Evolutionary conservation across 169 alveolate species (phyloP).

Genomic region (Eimeria falciformis): DNA sequence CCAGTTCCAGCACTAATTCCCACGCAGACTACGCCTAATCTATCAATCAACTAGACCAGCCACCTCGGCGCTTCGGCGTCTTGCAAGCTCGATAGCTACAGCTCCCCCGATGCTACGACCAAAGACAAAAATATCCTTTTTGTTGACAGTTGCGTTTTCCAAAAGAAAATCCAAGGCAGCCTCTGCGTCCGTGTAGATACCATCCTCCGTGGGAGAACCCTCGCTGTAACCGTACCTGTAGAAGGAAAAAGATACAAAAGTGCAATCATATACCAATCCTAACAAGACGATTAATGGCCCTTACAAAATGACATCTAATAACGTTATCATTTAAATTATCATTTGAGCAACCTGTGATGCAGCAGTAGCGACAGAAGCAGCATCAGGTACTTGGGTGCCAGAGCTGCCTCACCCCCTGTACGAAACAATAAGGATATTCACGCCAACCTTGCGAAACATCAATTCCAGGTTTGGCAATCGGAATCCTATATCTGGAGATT

Average conservation of each 20-base stretch:
- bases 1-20: too few relatives aligned
- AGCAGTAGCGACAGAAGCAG: too few relatives aligned
- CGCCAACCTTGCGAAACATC: slow-evolving; percentile 58
- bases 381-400: too few relatives aligned
- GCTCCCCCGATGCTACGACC: slow-evolving; percentile 89
- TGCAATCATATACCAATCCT: neutral
- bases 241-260: neutral
- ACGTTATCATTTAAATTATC: too few relatives aligned
- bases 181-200: slow-evolving; percentile 75
- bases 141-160: slow-evolving; percentile 39
- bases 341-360: too few relatives aligned
- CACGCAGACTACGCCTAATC: too few relatives aligned
- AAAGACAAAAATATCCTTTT: slow-evolving; percentile 81
- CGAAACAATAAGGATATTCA: slow-evolving; percentile 67
- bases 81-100: slow-evolving; percentile 84
- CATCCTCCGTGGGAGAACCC: slow-evolving; percentile 78
- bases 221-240: slow-evolving; percentile 76
- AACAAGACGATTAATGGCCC: neutral
- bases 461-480: slow-evolving; percentile 57
- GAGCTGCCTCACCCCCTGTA: slow-evolving; percentile 72
- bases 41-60: too few relatives aligned
- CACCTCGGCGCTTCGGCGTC: slow-evolving; percentile 61
- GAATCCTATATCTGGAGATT: slow-evolving; percentile 41
- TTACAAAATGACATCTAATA: too few relatives aligned
- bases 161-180: slow-evolving; percentile 60